Evolutionary conservation across 2,329 filamentous ascomycete species (phyloP), one percentile per base, ranked within the genome.

Genomic region (Claviceps africana): DNA sequence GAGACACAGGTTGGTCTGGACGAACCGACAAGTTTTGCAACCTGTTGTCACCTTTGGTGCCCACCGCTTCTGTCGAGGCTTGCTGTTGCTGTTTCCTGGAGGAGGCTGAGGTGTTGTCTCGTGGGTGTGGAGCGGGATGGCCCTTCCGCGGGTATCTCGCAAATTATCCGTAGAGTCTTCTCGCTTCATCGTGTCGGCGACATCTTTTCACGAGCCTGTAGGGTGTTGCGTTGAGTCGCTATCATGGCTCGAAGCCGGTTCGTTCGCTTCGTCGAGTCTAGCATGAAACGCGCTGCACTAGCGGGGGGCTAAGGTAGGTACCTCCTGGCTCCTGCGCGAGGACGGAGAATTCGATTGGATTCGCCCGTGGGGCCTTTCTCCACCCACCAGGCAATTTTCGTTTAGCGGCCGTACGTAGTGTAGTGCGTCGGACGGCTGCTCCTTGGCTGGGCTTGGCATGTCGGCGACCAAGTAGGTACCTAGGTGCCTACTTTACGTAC

Each of bases 11-110:
- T 51, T n/a, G n/a, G 37, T 44, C 37, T 21, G 31, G 10, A 52
- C 51, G 51, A 33, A 53, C 51, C 51, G 51, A 39, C 51, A 53
- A 44, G 51, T 53, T 28, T 46, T 53, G 51, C 51, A 53, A n/a
- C 51, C 51, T 31, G 51, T 49, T 31, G 30, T 45, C 22, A 53
- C 39, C 31, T 50, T 53, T 10, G 51, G 45, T 25, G 51, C 51
- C 51, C 51, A 53, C 11, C 51, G 51, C 25, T 50, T 53, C 22
- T 53, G 46, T 19, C 51, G 39, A 6, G 46, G 51, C 42, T 42
- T 45, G 13, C 39, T 31, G 39, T 28, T 44, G 40, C 21, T 48
- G 28, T 11, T 35, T 21, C 15, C 37, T 17, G 48, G 7, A 19
- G 37, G 1, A 31, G 37, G 15, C 37, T 50, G 48, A 17, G 37